Evolutionary conservation across 2,329 filamentous ascomycete genomes (phyloP), one percentile per base, ranked within the genome.

Genomic region (Penicillium sp.): DNA sequence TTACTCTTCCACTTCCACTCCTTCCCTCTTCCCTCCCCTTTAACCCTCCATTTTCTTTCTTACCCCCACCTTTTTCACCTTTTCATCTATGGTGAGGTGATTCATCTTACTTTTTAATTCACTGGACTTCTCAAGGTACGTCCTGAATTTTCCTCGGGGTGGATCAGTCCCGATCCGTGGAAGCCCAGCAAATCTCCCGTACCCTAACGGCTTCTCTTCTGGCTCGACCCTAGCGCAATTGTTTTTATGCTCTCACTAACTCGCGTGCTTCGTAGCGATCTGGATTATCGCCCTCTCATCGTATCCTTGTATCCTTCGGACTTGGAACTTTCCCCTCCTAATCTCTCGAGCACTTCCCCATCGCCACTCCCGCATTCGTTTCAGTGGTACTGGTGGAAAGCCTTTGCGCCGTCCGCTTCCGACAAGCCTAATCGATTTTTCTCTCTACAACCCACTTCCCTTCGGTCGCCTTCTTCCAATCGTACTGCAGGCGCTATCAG

Each of bases 111-210:
- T 8, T 8, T 16, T 11, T 11, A 11, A 18, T 34, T 18, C 9
- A 34, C n/a, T 8, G 29, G 29, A 32, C 7, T 16, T 34, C 8
- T 34, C 14, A 20, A 20, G 31, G 31, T 34, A 34, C 31, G 31
- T 34, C 31, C 31, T 34, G 14, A 10, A 2, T 18, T 34, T 34
- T 34, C 14, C 8, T 34, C 11, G 14, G 11, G 34, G 47, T 46
- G 57, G 44, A 42, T 41, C 44, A 22, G 36, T 28, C n/a, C 37
- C 36, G 59, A 63, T 54, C 62, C 62, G 61, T 64, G 62, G 62
- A 58, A 62, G 47, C 49, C 47, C 54, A 60, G 60, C 47, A 46
- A 59, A 63, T 65, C 62, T 64, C 61, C 62, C 62, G 62, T 60
- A 56, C 44, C 61, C 61, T 61, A 60, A 63, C 59, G 59, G 60